Percentiles rank a stretch among this genome's conserved stretches.
These are phyloP conservation scores for Irpex lacteus DNA, from an alignment of 1,284 basidiomycete genomes.

Conservation along the genomic window DNA sequence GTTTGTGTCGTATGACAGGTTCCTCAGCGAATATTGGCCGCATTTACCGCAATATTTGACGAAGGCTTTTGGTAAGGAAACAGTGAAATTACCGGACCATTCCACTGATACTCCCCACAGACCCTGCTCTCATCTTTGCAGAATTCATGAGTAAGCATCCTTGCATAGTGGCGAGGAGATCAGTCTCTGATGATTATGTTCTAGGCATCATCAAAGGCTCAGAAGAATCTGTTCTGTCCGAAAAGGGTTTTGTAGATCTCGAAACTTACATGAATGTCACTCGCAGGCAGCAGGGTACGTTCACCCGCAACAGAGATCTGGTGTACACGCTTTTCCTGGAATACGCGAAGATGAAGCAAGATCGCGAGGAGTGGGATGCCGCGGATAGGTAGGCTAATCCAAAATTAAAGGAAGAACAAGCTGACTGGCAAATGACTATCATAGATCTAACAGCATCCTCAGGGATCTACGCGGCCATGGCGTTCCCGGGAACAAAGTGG, in stretches of 20 bases:
- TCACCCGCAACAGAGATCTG: slow-evolving; percentile 43
- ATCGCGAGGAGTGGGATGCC: slow-evolving; percentile 48
- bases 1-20: slow-evolving; percentile 49
- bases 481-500: slow-evolving; percentile 42
- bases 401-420: background rate
- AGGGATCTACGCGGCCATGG: slow-evolving; percentile 32
- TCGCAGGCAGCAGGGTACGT: slow-evolving; percentile 50
- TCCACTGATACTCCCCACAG: slow-evolving; percentile 29
- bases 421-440: background rate
- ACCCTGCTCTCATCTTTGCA: slow-evolving; percentile 62
- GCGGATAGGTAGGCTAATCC: slow-evolving; percentile 52
- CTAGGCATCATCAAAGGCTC: slow-evolving; percentile 70
- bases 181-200: background rate
- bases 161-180: background rate
- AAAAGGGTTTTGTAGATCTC: slow-evolving; percentile 40
- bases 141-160: slow-evolving; percentile 57
- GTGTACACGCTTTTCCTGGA: slow-evolving; percentile 57
- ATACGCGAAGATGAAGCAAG: slow-evolving; percentile 48
- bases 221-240: slow-evolving; percentile 40
- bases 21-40: slow-evolving; percentile 58
- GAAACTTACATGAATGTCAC: slow-evolving; percentile 47
- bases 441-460: slow-evolving; percentile 52
- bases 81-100: background rate
- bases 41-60: slow-evolving; percentile 55
- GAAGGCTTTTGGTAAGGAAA: slow-evolving; percentile 50